phyloP scores from a whole-genome alignment of 2,329 filamentous ascomycete species.

The Colletotrichum truncatum region DNA sequence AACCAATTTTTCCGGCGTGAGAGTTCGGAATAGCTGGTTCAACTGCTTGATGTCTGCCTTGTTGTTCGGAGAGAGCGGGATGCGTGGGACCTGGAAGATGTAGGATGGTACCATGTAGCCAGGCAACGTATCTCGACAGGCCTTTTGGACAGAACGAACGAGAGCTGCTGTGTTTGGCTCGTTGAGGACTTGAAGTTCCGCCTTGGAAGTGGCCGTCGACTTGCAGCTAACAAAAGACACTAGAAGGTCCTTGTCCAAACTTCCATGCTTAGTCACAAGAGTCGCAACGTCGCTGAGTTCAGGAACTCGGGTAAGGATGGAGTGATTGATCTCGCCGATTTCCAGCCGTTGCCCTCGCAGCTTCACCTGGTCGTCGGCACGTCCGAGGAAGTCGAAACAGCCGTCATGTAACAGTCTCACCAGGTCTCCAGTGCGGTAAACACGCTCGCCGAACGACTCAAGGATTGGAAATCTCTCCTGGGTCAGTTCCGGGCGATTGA shows the following conservation, averaged over 20 bases:
- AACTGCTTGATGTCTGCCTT: constrained; percentile 83
- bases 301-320: constrained; percentile 70
- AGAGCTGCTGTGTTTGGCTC: background rate
- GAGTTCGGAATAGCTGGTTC: constrained; percentile 69
- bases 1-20: constrained; percentile 71
- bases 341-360: constrained; percentile 89
- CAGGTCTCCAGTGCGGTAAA: constrained; percentile 91
- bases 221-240: constrained; percentile 75
- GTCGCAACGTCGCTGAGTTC: constrained; percentile 77
- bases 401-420: constrained; percentile 83
- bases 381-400: constrained; percentile 87
- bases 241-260: constrained; percentile 82
- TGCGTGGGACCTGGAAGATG: constrained; percentile 73
- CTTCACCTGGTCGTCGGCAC: constrained; percentile 92
- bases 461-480: constrained; percentile 78
- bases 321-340: constrained; percentile 89
- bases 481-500: constrained; percentile 83
- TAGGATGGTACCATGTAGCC: constrained; percentile 93
- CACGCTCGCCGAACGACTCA: constrained; percentile 61
- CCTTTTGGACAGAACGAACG: constrained; percentile 42
- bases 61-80: constrained; percentile 89
- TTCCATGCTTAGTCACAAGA: constrained; percentile 74
- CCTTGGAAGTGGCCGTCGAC: background rate
- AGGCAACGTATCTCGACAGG: constrained; percentile 77
- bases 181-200: constrained; percentile 35